Percentiles rank a stretch among this genome's conserved stretches.
Evolutionary conservation across 2,329 filamentous ascomycete genomes (phyloP).

Genomic region (Fusarium sp.): DNA sequence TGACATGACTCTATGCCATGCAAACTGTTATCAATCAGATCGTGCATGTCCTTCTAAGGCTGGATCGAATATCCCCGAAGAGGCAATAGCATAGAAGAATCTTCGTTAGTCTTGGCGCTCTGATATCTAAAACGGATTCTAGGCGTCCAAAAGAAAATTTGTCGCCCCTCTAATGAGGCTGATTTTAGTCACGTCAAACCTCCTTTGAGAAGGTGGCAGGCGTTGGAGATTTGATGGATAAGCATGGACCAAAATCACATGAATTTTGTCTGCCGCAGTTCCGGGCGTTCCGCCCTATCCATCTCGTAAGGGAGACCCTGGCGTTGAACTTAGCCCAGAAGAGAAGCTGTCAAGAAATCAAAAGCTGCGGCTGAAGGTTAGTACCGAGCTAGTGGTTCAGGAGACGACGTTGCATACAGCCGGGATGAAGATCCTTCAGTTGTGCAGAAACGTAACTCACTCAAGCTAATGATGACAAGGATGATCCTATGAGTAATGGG

Average conservation of each 20-base stretch:
- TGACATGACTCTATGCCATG: not conserved
- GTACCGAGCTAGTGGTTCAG: not conserved
- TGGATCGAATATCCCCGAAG: not conserved
- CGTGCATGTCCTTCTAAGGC: not conserved
- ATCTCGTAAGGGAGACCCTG: not conserved
- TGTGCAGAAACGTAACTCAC: not conserved
- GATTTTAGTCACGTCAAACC: not conserved
- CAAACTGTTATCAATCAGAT: not conserved
- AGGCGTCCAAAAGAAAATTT: not conserved
- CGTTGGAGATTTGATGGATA: not conserved
- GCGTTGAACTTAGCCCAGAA: not conserved
- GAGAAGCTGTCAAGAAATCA: slow-evolving; percentile 2
- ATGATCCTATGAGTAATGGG: too few relatives aligned
- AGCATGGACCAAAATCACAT: not conserved
- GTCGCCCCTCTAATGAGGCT: not conserved
- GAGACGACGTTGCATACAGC: not conserved
- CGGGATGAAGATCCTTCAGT: not conserved
- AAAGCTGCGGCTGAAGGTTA: slow-evolving; percentile 6
- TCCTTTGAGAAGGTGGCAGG: not conserved
- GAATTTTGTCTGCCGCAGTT: not conserved
- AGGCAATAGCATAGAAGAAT: not conserved
- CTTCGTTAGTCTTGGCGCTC: not conserved
- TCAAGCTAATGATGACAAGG: not conserved
- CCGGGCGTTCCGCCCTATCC: not conserved
- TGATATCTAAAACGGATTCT: not conserved